A percentile compares a stretch with the other conserved stretches of the same genome.
Conservation (phyloP, 1,139 yeast species). For the Casaregolazyma lundiana region DNA sequence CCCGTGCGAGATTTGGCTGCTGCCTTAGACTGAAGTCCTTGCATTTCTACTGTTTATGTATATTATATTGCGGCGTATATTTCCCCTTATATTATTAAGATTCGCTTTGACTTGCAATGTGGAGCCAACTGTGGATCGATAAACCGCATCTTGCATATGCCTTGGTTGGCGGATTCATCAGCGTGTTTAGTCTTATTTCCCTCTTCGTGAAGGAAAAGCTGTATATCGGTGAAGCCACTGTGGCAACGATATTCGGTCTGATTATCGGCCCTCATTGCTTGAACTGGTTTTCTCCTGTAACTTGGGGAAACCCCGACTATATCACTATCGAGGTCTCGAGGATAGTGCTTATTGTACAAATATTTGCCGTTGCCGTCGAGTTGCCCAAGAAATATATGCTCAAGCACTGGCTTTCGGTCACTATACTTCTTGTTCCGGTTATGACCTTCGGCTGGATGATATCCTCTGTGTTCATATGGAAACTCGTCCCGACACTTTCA, state of each 20-base stretch:
- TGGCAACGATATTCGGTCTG: constrained; percentile 85
- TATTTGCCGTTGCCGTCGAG: constrained; percentile 96
- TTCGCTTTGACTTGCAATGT: constrained; percentile 20
- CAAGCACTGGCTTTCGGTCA: constrained; percentile 83
- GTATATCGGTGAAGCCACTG: constrained; percentile 94
- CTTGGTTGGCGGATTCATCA: constrained; percentile 82
- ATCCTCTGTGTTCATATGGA: constrained; percentile 82
- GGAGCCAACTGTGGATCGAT: constrained; percentile 39
- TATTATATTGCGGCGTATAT: neutral
- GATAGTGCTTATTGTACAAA: constrained; percentile 84
- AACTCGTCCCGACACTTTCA: constrained; percentile 72
- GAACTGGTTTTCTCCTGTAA: constrained; percentile 78
- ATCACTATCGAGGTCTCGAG: constrained; percentile 87
- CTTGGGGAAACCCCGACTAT: constrained; percentile 88
- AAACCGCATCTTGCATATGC: constrained; percentile 89
- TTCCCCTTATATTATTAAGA: neutral
- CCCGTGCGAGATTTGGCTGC: neutral
- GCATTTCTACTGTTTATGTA: neutral
- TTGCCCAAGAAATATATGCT: constrained; percentile 90
- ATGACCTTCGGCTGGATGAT: constrained; percentile 94
- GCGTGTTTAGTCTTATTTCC: constrained; percentile 83
- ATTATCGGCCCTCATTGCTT: constrained; percentile 93
- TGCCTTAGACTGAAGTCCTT: neutral
- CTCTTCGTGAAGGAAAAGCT: constrained; percentile 83
- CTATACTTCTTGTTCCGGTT: constrained; percentile 75